Base-by-base conservation (phyloP, 805 yeast species). In the Spathaspora gorwiae region DNA sequence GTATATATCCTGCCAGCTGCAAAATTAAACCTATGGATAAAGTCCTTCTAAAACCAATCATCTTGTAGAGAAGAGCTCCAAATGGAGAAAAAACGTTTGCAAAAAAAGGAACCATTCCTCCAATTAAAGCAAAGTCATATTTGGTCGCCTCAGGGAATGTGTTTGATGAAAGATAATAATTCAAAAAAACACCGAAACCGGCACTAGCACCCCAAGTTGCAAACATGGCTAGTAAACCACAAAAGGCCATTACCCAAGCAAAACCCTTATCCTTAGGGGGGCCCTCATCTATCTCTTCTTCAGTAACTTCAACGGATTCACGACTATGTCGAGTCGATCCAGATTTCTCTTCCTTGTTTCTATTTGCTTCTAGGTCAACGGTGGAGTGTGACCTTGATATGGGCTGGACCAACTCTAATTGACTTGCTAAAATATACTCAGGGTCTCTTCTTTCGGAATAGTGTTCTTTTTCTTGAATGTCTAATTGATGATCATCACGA, bases 81-180 rank as follows among this genome's bases (percentile, higher is more conserved):
- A 82, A 48, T 4, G 95, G 94, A 1, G 72, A 65, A 31, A 67
- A 53, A 50, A 76, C 62, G 57, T 84, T 83, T 15, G 87, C 85
- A 44, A 82, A 61, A 42, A 68, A 73, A 6, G 81, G 68, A 13
- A 66, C 67, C 24, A 68, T 39, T 8, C 75, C 72, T 1, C 87
- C 87, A 35, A 80, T 74, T 11, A 78, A 61, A 1, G 83, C 75
- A 40, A 73, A 68, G 35, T 75, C 76, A 44, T 69, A 70, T 13
- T 79, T 65, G 30, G 66, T 55, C 2, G 76, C 76, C 11, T 70
- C 67, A 1, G 72, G 67, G 46, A 76, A 79, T 2, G 54, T 54
- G 15, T 53, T 40, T 26, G 47, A 57, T 50, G 50, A 50, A 9
- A 75, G 51, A 52, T 80, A 81, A 55, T 73, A 78, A 33, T 73